Conservation (phyloP, 192 early-diverging fungal species). For the Mortierella alpina region DNA sequence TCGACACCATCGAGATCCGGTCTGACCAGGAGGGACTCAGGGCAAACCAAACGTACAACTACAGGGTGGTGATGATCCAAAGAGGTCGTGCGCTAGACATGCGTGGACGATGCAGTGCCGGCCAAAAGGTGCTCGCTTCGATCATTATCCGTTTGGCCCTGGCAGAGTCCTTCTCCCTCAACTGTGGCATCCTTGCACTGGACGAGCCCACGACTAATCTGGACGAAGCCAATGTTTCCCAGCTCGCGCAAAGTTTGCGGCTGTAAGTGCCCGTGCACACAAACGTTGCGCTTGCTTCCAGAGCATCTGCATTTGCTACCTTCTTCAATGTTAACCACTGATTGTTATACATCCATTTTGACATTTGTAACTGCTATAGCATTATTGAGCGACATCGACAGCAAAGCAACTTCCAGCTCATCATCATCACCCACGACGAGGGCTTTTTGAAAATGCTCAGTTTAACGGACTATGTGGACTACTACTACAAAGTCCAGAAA, state of each 20-base stretch:
- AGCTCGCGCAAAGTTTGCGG: slow-evolving; percentile 82
- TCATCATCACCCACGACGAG: slow-evolving; percentile 99
- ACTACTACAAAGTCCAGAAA: slow-evolving; percentile 91
- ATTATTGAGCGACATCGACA: slow-evolving; percentile 83
- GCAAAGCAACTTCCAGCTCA: slow-evolving; percentile 95
- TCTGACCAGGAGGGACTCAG: slow-evolving; percentile 82
- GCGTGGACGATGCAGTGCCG: slow-evolving; percentile 95
- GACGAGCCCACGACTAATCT: slow-evolving; percentile 99
- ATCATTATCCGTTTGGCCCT: slow-evolving; percentile 95
- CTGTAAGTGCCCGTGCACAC: slow-evolving; percentile 57
- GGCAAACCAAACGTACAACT: slow-evolving; percentile 76
- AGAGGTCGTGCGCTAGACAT: slow-evolving; percentile 87
- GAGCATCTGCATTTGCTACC: background rate
- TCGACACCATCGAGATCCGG: slow-evolving; percentile 96
- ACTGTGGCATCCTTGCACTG: slow-evolving; percentile 93
- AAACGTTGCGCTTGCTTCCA: background rate
- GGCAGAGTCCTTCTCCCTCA: slow-evolving; percentile 93
- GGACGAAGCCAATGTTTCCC: slow-evolving; percentile 88
- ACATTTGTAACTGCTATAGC: slow-evolving; percentile 35
- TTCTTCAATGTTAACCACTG: background rate
- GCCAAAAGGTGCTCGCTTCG: slow-evolving; percentile 97
- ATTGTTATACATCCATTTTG: background rate
- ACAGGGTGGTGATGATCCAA: slow-evolving; percentile 92
- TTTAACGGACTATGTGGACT: slow-evolving; percentile 81
- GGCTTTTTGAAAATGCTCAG: slow-evolving; percentile 90